A percentile compares a stretch with the other conserved stretches of the same genome.
Conservation (phyloP, 1,139 yeast genomes). For the Candida sanyaensis region DNA sequence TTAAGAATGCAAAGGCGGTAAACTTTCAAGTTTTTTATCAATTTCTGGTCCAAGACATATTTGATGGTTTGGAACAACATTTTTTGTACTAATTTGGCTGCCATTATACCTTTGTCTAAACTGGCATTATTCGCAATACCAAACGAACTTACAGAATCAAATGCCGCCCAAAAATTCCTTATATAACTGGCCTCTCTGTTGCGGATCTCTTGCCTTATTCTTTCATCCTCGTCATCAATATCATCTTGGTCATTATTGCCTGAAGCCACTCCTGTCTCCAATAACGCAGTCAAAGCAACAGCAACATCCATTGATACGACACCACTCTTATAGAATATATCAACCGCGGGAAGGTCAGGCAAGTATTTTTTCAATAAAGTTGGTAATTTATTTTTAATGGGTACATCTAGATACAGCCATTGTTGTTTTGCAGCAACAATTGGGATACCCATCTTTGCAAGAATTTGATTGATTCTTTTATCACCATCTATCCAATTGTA, state of each 20-base stretch:
- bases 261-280: constrained; percentile 61
- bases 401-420: constrained; percentile 89
- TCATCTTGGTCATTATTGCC: constrained; percentile 22
- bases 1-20: constrained; percentile 86
- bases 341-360: constrained; percentile 63
- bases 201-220: constrained; percentile 44
- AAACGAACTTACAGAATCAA: constrained; percentile 87
- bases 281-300: constrained; percentile 80
- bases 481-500: constrained; percentile 84
- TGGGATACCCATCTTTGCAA: constrained; percentile 96
- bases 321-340: constrained; percentile 70
- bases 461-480: constrained; percentile 81
- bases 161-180: constrained; percentile 88
- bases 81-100: constrained; percentile 81
- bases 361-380: constrained; percentile 69
- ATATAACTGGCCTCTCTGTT: constrained; percentile 76
- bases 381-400: constrained; percentile 72
- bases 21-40: constrained; percentile 75
- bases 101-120: constrained; percentile 18
- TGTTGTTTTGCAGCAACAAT: constrained; percentile 85
- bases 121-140: constrained; percentile 22
- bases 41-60: constrained; percentile 79
- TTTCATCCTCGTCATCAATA: constrained; percentile 34
- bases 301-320: constrained; percentile 86
- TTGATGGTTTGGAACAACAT: constrained; percentile 89